phyloP scores from a whole-genome alignment of 495 filamentous ascomycete genomes.

The Usnea hakonensis region DNA sequence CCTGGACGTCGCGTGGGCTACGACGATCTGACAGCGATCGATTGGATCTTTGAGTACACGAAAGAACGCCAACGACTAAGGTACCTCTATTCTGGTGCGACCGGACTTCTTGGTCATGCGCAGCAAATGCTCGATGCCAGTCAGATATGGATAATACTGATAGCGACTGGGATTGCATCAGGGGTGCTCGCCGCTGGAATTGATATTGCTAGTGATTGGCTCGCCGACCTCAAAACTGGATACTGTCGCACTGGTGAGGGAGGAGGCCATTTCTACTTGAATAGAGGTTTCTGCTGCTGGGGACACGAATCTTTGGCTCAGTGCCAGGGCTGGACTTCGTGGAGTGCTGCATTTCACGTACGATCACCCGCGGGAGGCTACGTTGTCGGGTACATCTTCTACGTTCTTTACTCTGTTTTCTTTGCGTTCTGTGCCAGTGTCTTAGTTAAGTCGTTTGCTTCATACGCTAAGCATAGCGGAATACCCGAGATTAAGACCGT shows the following conservation, averaged over 20 bases:
- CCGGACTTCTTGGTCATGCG: slow-evolving; percentile 64
- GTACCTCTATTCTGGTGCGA: slow-evolving; percentile 59
- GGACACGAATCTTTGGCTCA: slow-evolving; percentile 72
- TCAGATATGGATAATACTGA: slow-evolving; percentile 84
- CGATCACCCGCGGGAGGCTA: slow-evolving; percentile 60
- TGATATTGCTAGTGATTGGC: slow-evolving; percentile 88
- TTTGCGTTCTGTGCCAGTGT: slow-evolving; percentile 75
- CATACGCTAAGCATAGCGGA: slow-evolving; percentile 90
- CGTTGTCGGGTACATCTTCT: slow-evolving; percentile 80
- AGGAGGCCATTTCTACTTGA: slow-evolving; percentile 83
- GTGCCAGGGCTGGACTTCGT: slow-evolving; percentile 78
- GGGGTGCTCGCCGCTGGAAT: slow-evolving; percentile 81
- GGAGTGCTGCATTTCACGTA: slow-evolving; percentile 66
- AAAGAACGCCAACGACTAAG: slow-evolving; percentile 87
- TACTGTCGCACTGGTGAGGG: slow-evolving; percentile 67
- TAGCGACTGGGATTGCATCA: slow-evolving; percentile 69
- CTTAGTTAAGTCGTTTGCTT: slow-evolving; percentile 74
- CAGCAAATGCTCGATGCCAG: slow-evolving; percentile 69
- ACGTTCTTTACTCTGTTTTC: slow-evolving; percentile 68
- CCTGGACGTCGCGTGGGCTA: slow-evolving; percentile 89
- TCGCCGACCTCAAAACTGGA: slow-evolving; percentile 89
- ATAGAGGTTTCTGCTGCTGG: slow-evolving; percentile 84
- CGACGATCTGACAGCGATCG: slow-evolving; percentile 94
- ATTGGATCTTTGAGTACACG: slow-evolving; percentile 99
- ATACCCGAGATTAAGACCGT: slow-evolving; percentile 98